These are phyloP conservation scores for Rhodotorula sp. DNA, from an alignment of 1,284 basidiomycete species.

Conservation along the genomic window DNA sequence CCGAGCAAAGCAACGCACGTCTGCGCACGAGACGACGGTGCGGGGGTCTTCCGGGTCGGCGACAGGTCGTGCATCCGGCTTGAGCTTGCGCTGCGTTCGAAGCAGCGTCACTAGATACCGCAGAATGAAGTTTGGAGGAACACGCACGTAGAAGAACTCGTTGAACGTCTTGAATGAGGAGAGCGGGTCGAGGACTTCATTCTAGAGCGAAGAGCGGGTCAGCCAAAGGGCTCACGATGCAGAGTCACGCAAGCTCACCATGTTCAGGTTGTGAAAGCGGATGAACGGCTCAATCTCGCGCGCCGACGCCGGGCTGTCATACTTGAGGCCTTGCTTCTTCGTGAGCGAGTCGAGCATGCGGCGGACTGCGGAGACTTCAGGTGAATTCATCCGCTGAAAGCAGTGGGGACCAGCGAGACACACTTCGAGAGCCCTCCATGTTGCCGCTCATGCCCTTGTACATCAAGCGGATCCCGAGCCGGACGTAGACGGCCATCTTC, in stretches of 20 bases:
- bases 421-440: conserved; percentile 80
- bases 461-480: conserved; percentile 43
- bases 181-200: conserved; percentile 20
- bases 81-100: conserved; percentile 69
- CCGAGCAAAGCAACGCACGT: conserved; percentile 48
- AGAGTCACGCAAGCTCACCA: conserved; percentile 41
- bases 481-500: conserved; percentile 92
- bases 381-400: too few relatives aligned
- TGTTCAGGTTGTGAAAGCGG: conserved; percentile 80
- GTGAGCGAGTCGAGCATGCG: conserved; percentile 82
- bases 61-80: conserved; percentile 73
- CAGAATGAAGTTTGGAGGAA: accelerated
- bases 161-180: conserved; percentile 68
- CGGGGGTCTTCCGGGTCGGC: conserved; percentile 69
- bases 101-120: neutral
- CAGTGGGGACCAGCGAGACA: conserved; percentile 46
- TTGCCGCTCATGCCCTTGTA: conserved; percentile 56
- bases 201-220: too few relatives aligned
- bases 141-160: conserved; percentile 61
- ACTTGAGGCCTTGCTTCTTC: conserved; percentile 92
- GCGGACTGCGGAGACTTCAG: conserved; percentile 56
- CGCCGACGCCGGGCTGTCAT: conserved; percentile 78
- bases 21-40: conserved; percentile 80
- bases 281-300: conserved; percentile 84
- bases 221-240: neutral